Conservation (phyloP, 208 protist genomes). For the Leishmania arabica region DNA sequence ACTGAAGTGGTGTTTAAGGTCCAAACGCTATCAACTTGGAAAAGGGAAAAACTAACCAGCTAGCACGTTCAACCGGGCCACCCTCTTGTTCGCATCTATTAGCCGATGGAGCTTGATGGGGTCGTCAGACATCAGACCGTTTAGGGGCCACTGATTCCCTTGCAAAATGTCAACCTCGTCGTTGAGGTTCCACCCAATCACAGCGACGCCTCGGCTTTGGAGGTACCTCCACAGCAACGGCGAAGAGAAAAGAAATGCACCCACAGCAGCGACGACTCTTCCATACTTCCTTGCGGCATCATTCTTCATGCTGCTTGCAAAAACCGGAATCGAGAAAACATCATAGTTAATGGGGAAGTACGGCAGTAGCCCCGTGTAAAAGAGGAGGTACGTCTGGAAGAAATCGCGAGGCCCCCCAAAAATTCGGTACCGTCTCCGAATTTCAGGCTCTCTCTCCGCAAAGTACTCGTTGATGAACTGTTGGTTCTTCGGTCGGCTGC, state of each 20-base stretch:
- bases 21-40: background rate
- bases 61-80: conserved; percentile 1
- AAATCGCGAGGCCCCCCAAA: conserved; percentile 56
- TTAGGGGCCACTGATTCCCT: conserved; percentile 50
- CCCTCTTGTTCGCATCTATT: conserved; percentile 9
- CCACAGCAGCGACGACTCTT: conserved; percentile 19
- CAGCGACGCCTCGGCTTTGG: conserved; percentile 64
- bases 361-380: conserved; percentile 70
- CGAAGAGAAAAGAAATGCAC: conserved; percentile 48
- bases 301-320: conserved; percentile 45
- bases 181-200: conserved; percentile 83
- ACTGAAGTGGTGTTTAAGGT: background rate
- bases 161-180: conserved; percentile 64
- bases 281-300: conserved; percentile 24
- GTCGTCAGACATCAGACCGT: conserved; percentile 80
- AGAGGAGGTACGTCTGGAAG: conserved; percentile 52
- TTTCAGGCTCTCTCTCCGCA: conserved; percentile 28
- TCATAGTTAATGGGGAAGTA: conserved; percentile 60
- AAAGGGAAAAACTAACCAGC: background rate
- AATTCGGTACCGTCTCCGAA: conserved; percentile 54
- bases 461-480: conserved; percentile 61
- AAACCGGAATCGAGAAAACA: conserved; percentile 79
- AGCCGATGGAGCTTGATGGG: conserved; percentile 31
- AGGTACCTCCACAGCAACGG: conserved; percentile 75
- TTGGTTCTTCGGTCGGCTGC: conserved; percentile 52